These are phyloP conservation scores for Scedosporium minutisporum DNA, from an alignment of 2,329 filamentous ascomycete genomes.

Conservation along the genomic window DNA sequence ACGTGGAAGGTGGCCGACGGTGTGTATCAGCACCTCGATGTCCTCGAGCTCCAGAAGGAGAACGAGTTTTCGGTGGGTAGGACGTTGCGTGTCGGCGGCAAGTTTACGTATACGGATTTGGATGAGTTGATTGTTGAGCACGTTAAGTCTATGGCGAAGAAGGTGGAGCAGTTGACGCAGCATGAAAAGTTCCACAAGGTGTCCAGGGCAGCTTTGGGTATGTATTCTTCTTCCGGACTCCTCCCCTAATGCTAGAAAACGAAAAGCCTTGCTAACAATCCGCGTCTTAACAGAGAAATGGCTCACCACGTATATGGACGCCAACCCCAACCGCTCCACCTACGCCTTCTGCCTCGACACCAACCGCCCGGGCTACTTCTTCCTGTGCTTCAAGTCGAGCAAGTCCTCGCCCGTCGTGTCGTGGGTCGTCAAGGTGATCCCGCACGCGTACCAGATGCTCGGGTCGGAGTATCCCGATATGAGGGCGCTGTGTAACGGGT, in stretches of 20 bases:
- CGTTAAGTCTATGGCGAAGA: constrained; percentile 94
- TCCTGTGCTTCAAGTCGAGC: constrained; percentile 91
- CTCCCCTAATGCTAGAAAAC: background rate
- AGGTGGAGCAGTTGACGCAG: constrained; percentile 91
- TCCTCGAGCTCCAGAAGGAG: constrained; percentile 92
- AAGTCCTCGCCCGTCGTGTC: constrained; percentile 61
- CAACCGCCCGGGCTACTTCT: constrained; percentile 89
- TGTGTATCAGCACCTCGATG: constrained; percentile 96
- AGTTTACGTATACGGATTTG: constrained; percentile 88
- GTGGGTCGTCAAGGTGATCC: constrained; percentile 84
- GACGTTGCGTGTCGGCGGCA: constrained; percentile 74
- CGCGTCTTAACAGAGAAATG: constrained; percentile 63
- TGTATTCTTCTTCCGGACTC: constrained; percentile 25
- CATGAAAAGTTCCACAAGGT: constrained; percentile 88
- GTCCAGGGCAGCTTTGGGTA: constrained; percentile 68
- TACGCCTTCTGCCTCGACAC: constrained; percentile 95
- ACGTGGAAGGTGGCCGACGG: constrained; percentile 97
- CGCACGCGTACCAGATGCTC: constrained; percentile 85
- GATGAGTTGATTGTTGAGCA: constrained; percentile 97
- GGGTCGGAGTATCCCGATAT: constrained; percentile 89
- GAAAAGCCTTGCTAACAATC: constrained; percentile 12
- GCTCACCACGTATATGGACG: constrained; percentile 91
- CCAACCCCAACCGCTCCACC: constrained; percentile 85
- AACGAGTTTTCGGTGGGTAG: constrained; percentile 92
- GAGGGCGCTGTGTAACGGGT: constrained; percentile 90